phyloP scores from a whole-genome alignment of 2,329 filamentous ascomycete species.

The Alternaria metachromatica region DNA sequence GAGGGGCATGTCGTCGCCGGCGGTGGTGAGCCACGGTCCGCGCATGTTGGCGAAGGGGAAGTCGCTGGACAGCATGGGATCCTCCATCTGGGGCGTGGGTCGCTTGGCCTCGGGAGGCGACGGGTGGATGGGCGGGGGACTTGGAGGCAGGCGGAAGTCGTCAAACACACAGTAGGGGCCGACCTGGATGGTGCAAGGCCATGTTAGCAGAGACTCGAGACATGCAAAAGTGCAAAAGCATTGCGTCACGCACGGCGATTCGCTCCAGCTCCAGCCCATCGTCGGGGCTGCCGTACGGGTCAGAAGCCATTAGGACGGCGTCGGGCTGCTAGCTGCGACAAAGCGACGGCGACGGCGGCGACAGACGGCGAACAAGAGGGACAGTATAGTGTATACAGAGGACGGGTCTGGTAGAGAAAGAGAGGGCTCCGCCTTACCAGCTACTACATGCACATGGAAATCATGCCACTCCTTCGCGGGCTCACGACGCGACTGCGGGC shows the following conservation, averaged over 20 bases:
- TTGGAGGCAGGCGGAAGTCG: conserved; percentile 39
- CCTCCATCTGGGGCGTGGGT: conserved; percentile 36
- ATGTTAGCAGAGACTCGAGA: conserved; percentile 32
- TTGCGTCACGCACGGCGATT: conserved; percentile 46
- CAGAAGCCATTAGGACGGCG: conserved; percentile 28
- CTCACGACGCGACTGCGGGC: conserved; percentile 6
- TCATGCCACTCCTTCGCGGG: conserved; percentile 19
- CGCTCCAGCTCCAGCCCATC: conserved; percentile 47
- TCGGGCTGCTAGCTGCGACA: conserved; percentile 3
- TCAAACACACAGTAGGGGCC: conserved; percentile 50
- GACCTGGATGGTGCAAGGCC: conserved; percentile 32
- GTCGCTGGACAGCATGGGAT: conserved; percentile 43
- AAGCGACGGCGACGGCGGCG: background rate
- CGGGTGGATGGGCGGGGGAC: conserved; percentile 19
- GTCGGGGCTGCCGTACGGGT: conserved; percentile 38
- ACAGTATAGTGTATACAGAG: conserved; percentile 6
- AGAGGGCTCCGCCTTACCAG: conserved; percentile 23
- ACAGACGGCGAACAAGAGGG: background rate
- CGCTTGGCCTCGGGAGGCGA: conserved; percentile 13
- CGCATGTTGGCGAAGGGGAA: conserved; percentile 43
- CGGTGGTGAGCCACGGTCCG: conserved; percentile 44
- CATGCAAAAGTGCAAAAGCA: conserved; percentile 3
- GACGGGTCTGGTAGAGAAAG: background rate
- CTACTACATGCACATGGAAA: conserved; percentile 9
- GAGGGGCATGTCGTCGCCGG: conserved; percentile 43